phyloP scores from a whole-genome alignment of 2,329 filamentous ascomycete genomes.

The Hyphodiscus sp. region DNA sequence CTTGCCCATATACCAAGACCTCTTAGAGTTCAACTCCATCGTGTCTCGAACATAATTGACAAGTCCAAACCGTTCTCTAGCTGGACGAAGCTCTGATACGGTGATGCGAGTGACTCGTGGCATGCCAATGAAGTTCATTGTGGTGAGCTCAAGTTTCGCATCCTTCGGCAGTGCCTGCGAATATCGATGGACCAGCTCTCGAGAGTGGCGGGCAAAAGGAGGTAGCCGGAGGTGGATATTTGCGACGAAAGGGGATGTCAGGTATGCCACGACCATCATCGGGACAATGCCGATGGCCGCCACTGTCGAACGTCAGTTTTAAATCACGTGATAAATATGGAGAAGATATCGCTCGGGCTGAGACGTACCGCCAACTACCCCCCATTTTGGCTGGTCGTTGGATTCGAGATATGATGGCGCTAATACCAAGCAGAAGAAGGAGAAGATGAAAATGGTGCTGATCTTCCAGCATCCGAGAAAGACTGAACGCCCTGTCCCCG shows the following conservation, averaged over 20 bases:
- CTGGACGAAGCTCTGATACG: conserved; percentile 22
- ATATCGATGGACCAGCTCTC: conserved; percentile 43
- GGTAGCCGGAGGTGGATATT: conserved; percentile 67
- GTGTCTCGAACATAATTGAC: conserved; percentile 28
- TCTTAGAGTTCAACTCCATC: conserved; percentile 13
- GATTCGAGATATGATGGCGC: conserved; percentile 36
- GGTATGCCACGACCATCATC: conserved; percentile 56
- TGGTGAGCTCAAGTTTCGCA: conserved; percentile 34
- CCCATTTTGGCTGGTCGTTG: conserved; percentile 24
- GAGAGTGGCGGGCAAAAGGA: conserved; percentile 54
- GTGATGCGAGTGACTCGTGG: conserved; percentile 27
- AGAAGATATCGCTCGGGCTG: no score
- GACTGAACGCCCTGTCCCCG: conserved; percentile 58
- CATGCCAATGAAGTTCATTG: conserved; percentile 35
- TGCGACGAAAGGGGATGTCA: conserved; percentile 64
- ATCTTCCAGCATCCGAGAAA: conserved; percentile 67
- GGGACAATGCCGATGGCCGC: conserved; percentile 56
- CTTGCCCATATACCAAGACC: conserved; percentile 26
- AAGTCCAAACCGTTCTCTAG: conserved; percentile 25
- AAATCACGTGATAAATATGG: background rate
- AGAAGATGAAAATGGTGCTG: conserved; percentile 62
- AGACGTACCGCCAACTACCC: conserved; percentile 20
- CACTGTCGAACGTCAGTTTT: conserved; percentile 35
- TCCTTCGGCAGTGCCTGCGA: conserved; percentile 43
- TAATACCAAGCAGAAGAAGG: conserved; percentile 57